These are phyloP conservation scores for Quercus aquifolioides DNA, from an alignment of 306 rosid species.

Conservation along the genomic window DNA sequence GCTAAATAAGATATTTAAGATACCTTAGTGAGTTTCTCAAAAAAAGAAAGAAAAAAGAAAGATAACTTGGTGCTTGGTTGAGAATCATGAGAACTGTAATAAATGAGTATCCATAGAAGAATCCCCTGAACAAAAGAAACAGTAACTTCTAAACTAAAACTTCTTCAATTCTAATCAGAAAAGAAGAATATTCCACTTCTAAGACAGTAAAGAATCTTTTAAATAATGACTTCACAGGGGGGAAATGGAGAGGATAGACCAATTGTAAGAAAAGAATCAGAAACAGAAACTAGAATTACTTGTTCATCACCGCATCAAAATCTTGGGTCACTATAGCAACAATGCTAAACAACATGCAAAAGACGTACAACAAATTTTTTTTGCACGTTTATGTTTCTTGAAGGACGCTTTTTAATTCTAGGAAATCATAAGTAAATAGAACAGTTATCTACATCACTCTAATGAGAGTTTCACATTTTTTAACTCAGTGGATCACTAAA, in stretches of 20 bases:
- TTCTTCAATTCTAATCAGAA: background rate
- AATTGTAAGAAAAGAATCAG: conserved; percentile 22
- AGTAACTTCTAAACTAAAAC: conserved; percentile 9
- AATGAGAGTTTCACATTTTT: conserved; percentile 1
- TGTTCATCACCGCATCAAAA: conserved; percentile 81
- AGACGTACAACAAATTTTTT: conserved; percentile 73
- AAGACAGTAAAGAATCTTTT: conserved; percentile 7
- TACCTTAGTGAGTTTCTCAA: conserved; percentile 56
- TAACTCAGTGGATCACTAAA: background rate
- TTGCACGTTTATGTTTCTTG: conserved; percentile 91
- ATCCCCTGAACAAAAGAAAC: conserved; percentile 61
- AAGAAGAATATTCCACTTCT: conserved; percentile 6
- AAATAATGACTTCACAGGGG: conserved; percentile 10
- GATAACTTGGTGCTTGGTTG: conserved; percentile 89
- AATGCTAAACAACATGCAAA: conserved; percentile 87
- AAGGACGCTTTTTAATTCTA: conserved; percentile 87
- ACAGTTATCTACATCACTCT: background rate
- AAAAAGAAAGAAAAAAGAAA: background rate
- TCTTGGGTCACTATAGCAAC: conserved; percentile 90
- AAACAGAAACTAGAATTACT: conserved; percentile 47
- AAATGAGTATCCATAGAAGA: conserved; percentile 85
- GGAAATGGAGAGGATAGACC: background rate
- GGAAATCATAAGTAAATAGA: conserved; percentile 22
- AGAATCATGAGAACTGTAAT: conserved; percentile 83
- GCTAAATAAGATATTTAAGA: conserved; percentile 8